These are phyloP conservation scores for Kockiozyma suomiensis DNA, from an alignment of 805 yeast genomes.

Conservation along the genomic window DNA sequence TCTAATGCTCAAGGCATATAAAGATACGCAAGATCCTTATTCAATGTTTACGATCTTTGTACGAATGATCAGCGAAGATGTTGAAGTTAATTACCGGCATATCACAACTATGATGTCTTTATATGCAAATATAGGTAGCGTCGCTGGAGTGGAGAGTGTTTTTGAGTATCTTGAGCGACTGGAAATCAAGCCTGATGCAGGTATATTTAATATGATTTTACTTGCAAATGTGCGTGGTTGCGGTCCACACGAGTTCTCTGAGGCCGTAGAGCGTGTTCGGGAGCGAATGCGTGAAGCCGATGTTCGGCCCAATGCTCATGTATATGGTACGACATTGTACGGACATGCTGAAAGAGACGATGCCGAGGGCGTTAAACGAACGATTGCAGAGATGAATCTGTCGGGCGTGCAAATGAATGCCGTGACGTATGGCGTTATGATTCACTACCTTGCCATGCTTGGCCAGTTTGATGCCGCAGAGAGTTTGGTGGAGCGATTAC, in stretches of 20 bases:
- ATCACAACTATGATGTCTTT: conserved; percentile 30
- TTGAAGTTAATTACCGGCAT: not conserved
- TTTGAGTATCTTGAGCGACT: conserved; percentile 9
- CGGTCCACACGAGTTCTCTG: not conserved
- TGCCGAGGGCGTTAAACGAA: conserved; percentile 9
- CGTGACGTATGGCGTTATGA: conserved; percentile 19
- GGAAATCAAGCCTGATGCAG: conserved; percentile 18
- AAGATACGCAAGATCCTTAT: conserved; percentile 2
- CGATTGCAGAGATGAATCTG: conserved; percentile 17
- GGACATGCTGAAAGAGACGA: conserved; percentile 18
- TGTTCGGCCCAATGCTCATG: conserved; percentile 17
- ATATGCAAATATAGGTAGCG: conserved; percentile 21
- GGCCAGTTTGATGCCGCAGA: conserved; percentile 20
- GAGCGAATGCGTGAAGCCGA: conserved; percentile 2
- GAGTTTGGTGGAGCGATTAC: conserved; percentile 18
- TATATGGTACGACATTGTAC: conserved; percentile 22
- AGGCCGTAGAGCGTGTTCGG: not conserved
- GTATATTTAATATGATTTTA: not conserved
- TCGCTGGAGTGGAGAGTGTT: conserved; percentile 14
- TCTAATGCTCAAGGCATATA: conserved; percentile 24
- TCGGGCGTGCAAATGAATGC: conserved; percentile 11
- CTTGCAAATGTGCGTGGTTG: conserved; percentile 2
- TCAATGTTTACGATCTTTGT: conserved; percentile 24
- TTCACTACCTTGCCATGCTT: conserved; percentile 23
- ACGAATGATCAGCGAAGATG: conserved; percentile 6